Conservation (phyloP, 345 rosid genomes). For the Bruguiera parviflora region DNA sequence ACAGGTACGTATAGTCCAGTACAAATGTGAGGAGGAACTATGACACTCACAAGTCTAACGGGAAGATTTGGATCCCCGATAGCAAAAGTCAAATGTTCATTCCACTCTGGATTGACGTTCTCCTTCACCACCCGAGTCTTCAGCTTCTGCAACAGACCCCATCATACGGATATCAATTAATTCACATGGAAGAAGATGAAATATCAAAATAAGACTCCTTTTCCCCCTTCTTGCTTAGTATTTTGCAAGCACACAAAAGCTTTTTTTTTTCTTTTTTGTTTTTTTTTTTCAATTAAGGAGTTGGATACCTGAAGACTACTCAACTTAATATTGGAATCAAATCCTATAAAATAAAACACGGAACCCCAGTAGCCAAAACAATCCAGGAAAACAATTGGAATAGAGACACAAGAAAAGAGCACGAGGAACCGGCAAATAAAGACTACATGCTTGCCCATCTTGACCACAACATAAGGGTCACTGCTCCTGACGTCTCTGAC, state of each 20-base stretch:
- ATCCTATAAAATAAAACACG: neutral
- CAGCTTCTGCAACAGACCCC: conserved; percentile 50
- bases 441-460: conserved; percentile 26
- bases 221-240: neutral
- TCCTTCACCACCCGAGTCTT: conserved; percentile 66
- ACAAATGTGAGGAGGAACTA: neutral
- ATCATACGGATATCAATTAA: neutral
- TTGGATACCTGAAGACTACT: too few species aligned
- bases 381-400: neutral
- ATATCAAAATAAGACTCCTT: neutral
- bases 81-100: conserved; percentile 71
- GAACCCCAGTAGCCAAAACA: neutral
- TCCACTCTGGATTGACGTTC: conserved; percentile 74
- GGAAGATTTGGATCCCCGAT: conserved; percentile 59
- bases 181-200: neutral
- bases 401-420: neutral
- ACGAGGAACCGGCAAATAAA: too few species aligned
- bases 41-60: conserved; percentile 52
- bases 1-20: neutral
- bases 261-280: too few species aligned
- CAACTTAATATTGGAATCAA: too few species aligned
- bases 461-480: conserved; percentile 31
- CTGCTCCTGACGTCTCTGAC: conserved; percentile 25
- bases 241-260: too few species aligned
- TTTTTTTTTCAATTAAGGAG: too few species aligned